A percentile compares a stretch with the other conserved stretches of the same genome.
phyloP scores from a whole-genome alignment of 768 basidiomycete species.

The Russula abietina region DNA sequence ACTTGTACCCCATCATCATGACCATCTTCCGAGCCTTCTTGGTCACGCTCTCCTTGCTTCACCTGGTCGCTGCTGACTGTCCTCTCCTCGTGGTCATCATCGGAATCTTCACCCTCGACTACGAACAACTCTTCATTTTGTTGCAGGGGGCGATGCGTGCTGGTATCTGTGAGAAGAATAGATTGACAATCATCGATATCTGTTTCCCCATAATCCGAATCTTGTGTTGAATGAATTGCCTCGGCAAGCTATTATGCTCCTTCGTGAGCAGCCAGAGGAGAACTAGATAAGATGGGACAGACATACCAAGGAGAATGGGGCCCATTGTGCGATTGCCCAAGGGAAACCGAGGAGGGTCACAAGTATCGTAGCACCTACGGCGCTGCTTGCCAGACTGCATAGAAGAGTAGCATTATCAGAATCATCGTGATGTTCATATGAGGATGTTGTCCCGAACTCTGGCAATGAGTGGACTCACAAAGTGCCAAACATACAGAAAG shows the following conservation, averaged over 20 bases:
- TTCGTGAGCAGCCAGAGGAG: background rate
- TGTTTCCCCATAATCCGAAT: constrained; percentile 21
- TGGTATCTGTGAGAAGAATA: constrained; percentile 39
- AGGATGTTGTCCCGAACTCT: background rate
- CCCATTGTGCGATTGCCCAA: constrained; percentile 94
- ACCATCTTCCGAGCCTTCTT: constrained; percentile 30
- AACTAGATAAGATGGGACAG: background rate
- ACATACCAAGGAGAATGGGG: constrained; percentile 80
- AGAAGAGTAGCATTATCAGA: background rate
- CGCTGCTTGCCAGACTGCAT: constrained; percentile 62
- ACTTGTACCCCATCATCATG: constrained; percentile 26
- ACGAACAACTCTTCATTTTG: constrained; percentile 31
- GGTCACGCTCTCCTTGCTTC: constrained; percentile 24
- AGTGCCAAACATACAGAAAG: constrained; percentile 71
- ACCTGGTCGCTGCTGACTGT: constrained; percentile 5
- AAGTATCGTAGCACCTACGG: constrained; percentile 65
- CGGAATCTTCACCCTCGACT: constrained; percentile 25
- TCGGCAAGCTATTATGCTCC: constrained; percentile 52
- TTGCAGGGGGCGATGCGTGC: constrained; percentile 26
- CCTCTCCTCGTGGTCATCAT: constrained; percentile 26
- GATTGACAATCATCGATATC: constrained; percentile 32
- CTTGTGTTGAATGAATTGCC: constrained; percentile 69
- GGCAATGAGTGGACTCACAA: constrained; percentile 50
- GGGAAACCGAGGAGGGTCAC: constrained; percentile 79
- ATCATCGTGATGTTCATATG: background rate